These are phyloP conservation scores for Colletotrichum acutatum DNA, from an alignment of 2,329 filamentous ascomycete genomes.

Conservation along the genomic window DNA sequence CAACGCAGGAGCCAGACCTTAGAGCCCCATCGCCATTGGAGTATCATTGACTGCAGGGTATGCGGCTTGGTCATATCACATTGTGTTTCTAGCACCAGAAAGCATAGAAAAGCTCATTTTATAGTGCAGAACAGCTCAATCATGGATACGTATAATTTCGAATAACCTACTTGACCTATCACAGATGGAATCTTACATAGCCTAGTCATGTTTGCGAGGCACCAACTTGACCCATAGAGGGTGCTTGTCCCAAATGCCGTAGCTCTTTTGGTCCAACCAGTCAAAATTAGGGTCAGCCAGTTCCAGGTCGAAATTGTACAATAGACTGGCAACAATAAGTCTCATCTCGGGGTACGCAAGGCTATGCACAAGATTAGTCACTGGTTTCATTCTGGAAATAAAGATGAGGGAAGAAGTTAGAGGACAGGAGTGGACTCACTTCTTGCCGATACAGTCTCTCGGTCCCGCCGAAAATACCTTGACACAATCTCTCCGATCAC, in stretches of 20 bases:
- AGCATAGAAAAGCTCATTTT: too few species aligned
- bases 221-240: slow-evolving; percentile 27
- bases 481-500: slow-evolving; percentile 37
- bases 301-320: slow-evolving; percentile 58
- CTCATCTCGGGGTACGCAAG: slow-evolving; percentile 62
- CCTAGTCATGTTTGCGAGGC: background rate
- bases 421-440: slow-evolving; percentile 47
- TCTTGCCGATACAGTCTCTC: slow-evolving; percentile 61
- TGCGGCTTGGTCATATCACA: too few species aligned
- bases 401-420: background rate
- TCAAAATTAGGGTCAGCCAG: slow-evolving; percentile 45
- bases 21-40: too few species aligned
- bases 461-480: slow-evolving; percentile 61
- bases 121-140: background rate
- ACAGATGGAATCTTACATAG: background rate
- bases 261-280: slow-evolving; percentile 46
- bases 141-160: background rate
- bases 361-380: slow-evolving; percentile 29
- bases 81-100: background rate
- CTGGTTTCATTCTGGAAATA: background rate
- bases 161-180: background rate
- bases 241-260: slow-evolving; percentile 33
- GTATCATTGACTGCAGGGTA: too few species aligned
- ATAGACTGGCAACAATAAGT: slow-evolving; percentile 54
- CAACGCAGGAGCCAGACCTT: too few species aligned